A percentile compares a stretch with the other conserved stretches of the same genome.
Evolutionary conservation across 169 alveolate species (phyloP).

Genomic region (Plasmodium vivax): DNA sequence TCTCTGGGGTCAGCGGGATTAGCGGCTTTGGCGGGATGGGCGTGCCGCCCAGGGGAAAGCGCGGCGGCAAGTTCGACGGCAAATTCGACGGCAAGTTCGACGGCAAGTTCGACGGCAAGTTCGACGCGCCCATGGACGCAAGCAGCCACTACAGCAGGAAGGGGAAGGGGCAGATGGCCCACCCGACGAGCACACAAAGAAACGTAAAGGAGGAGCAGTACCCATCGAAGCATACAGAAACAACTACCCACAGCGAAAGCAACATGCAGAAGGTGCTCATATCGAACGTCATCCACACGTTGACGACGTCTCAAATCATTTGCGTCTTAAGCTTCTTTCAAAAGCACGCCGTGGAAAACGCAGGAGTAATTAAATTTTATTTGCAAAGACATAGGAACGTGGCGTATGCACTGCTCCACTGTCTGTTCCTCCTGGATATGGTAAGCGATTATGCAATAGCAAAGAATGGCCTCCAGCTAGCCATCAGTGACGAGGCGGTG

Average conservation of each 20-base stretch:
- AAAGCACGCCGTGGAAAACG: slow-evolving; percentile 64
- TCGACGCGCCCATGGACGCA: neutral
- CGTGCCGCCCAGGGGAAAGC: neutral
- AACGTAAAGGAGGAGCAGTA: slow-evolving; percentile 19
- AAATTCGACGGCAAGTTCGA: neutral
- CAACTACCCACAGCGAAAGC: neutral
- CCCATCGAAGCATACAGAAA: neutral
- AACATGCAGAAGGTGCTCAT: slow-evolving; percentile 10
- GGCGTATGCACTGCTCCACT: slow-evolving; percentile 77
- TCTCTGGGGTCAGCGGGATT: slow-evolving; percentile 7
- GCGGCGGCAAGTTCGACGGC: too few relatives aligned
- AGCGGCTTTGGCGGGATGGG: neutral
- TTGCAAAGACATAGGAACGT: slow-evolving; percentile 71
- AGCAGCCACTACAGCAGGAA: neutral
- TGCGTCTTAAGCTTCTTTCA: slow-evolving; percentile 77
- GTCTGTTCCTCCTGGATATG: slow-evolving; percentile 74
- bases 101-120: neutral
- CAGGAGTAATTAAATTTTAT: slow-evolving; percentile 49
- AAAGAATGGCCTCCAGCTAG: neutral
- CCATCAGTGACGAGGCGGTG: slow-evolving; percentile 6
- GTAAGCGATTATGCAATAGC: slow-evolving; percentile 56
- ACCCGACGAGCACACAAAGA: neutral
- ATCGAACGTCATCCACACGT: slow-evolving; percentile 37
- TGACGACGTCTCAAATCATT: slow-evolving; percentile 76
- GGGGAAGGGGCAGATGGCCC: neutral